Evolutionary conservation across 2,329 filamentous ascomycete genomes (phyloP).

Genomic region (Phaeosphaeriaceae sp.): DNA sequence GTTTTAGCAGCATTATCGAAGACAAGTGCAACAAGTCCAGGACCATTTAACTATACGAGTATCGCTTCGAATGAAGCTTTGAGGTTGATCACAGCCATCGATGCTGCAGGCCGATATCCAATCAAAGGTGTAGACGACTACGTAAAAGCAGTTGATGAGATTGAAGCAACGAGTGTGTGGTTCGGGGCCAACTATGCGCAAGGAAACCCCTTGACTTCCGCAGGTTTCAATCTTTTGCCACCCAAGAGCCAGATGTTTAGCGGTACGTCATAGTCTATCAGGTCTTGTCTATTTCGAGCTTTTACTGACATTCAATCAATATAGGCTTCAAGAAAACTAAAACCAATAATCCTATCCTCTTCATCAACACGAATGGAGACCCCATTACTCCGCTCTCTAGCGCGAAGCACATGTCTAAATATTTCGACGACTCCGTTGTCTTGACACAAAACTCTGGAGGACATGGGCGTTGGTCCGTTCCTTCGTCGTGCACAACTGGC

Average conservation of each 20-base stretch:
- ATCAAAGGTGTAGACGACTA: constrained; percentile 10
- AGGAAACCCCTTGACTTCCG: constrained; percentile 3
- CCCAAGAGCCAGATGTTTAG: constrained; percentile 16
- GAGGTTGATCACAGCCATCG: constrained; percentile 11
- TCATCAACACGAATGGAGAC: constrained; percentile 61
- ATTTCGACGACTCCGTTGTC: constrained; percentile 51
- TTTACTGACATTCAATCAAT: not conserved
- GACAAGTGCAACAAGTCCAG: not conserved
- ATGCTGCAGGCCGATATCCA: constrained; percentile 8
- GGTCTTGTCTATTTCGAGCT: not conserved
- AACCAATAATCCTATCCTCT: constrained; percentile 56
- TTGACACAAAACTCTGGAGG: constrained; percentile 30
- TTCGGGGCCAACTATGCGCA: not conserved
- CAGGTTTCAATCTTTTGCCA: constrained; percentile 10
- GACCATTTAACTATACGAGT: constrained; percentile 6
- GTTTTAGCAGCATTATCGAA: no score
- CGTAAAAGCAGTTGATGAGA: constrained; percentile 1
- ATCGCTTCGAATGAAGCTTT: not conserved
- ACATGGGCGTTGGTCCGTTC: not conserved
- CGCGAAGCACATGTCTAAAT: constrained; percentile 43
- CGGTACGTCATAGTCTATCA: constrained; percentile 5
- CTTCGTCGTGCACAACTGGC: constrained; percentile 7
- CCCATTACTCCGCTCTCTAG: constrained; percentile 56
- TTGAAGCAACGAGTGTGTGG: constrained; percentile 5
- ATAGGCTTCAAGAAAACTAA: constrained; percentile 46